Evolutionary conservation across 768 basidiomycete species (phyloP), one percentile per base, ranked within the genome.

Genomic region (Pulveroboletus ravenelii): DNA sequence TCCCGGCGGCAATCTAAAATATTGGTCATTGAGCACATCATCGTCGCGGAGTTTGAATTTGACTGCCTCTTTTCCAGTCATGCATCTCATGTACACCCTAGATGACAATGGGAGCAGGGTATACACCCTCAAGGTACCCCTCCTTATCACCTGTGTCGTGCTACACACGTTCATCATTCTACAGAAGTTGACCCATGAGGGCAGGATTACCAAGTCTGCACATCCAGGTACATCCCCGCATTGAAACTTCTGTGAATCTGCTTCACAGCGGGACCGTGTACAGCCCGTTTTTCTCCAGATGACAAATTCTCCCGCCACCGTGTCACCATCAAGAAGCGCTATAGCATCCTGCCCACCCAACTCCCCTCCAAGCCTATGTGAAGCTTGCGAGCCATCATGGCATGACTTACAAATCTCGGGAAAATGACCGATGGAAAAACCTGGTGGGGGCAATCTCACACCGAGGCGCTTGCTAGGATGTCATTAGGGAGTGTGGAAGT

Each of bases 251-350:
- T 29, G 51, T 41, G 8, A 8, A 43, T 25, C n/a, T 45, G 15
- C 30, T 39, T 36, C 12, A 50, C 49, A 1, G 25, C 25, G 25
- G 14, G 13, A 13, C 10, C 13, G 13, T n/a, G 36, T 20, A 15
- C 51, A 96, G 95, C 95, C 14, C 93, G 96, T 36, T 98, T 98
- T 73, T 97, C 95, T 13, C 95, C 95, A 10, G 96, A 99, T 69
- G 95, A 98, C 81, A 98, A 98, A 75, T 98, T 95, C 74, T 95
- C 93, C 54, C 81, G 93, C 55, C 95, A 99, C 65, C 88, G 96
- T 53, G 93, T 98, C 53, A 96, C 93, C 6, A 85, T 97, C 65
- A 98, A 98, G 77, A 92, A 91, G 74, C 84, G 95, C 64, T 88
- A 85, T 64, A 83, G 84, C 51, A 81, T 96, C 49, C 82, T 99